phyloP scores from a whole-genome alignment of 257 asterid genomes.

The Primulina huaijiensis region DNA sequence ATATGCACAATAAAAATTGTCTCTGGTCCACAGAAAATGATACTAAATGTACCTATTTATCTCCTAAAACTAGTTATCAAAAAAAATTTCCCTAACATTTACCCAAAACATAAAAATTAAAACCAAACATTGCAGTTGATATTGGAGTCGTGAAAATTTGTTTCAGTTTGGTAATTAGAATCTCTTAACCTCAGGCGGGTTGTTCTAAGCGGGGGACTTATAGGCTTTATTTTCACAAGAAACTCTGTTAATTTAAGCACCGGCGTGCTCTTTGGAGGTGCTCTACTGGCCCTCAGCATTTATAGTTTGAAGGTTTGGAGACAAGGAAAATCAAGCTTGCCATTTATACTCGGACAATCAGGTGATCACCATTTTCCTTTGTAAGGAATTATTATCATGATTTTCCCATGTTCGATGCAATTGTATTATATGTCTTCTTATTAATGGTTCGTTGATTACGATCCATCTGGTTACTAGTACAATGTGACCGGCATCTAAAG shows the following conservation, averaged over 20 bases:
- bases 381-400: background rate
- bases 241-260: conserved; percentile 51
- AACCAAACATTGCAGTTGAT: background rate
- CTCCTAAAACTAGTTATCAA: background rate
- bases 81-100: background rate
- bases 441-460: background rate
- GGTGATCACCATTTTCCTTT: conserved; percentile 40
- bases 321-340: conserved; percentile 90
- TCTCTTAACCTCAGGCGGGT: conserved; percentile 60
- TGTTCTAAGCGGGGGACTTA: conserved; percentile 68
- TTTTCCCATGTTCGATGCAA: background rate
- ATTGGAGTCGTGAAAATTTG: background rate
- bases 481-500: background rate
- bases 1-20: background rate
- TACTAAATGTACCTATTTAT: background rate
- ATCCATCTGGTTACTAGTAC: background rate
- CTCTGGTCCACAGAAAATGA: no score
- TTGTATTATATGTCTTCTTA: background rate
- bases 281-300: conserved; percentile 78
- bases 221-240: conserved; percentile 71
- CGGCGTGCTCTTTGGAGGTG: conserved; percentile 76
- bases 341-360: conserved; percentile 90
- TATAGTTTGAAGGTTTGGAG: conserved; percentile 82
- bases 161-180: conserved; percentile 15
- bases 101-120: background rate